Base-by-base conservation (phyloP, 768 basidiomycete genomes). In the Coprinellus aureogranulatus region DNA sequence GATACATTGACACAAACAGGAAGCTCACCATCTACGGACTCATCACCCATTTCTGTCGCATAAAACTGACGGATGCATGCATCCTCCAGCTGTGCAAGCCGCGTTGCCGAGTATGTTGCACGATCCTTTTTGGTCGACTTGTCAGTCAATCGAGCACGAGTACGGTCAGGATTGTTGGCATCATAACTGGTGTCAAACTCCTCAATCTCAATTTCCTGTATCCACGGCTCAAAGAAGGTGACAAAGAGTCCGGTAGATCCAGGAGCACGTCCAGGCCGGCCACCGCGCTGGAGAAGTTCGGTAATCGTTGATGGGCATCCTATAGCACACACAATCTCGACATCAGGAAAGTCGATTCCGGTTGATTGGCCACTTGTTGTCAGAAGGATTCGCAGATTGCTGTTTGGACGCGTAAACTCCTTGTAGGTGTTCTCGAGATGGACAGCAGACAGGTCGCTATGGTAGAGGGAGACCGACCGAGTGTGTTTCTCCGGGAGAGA, bases 341-440 rank as follows among this genome's bases (percentile, higher is more conserved):
- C 47, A 28, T 49, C 47, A 18, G 47, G 47, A 30, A 49, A 49
- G 47, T 49, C 47, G 28, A 49, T 30, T 8, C 47, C 47, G 6
- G 42, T 44, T 9, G 63, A 66, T 41, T 64, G 23, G 2, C 61
- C 58, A 8, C 58, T 58, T 1, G 65, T 66, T 2, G 61, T 34
- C 0, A 60, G 48, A 2, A 66, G 9, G 31, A 66, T 59, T 2
- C 34, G 34, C 6, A 34, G 8, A 34, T 34, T 6, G 6, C 34
- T 14, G 14, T 34, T 14, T 14, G 6, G 6, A 14, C 8, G 8
- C 14, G 34, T 34, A 14, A 34, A 34, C 14, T 14, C 34, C 34
- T 34, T 34, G 34, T 34, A 34, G 8, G 34, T 34, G 8, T 14
- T 6, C 34, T 34, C 34, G 6, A 34, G 34, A 14, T 6, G 8